A percentile compares a stretch with the other conserved stretches of the same genome.
phyloP scores from a whole-genome alignment of 177 flowering plant species.

The Vitis hybrid region DNA sequence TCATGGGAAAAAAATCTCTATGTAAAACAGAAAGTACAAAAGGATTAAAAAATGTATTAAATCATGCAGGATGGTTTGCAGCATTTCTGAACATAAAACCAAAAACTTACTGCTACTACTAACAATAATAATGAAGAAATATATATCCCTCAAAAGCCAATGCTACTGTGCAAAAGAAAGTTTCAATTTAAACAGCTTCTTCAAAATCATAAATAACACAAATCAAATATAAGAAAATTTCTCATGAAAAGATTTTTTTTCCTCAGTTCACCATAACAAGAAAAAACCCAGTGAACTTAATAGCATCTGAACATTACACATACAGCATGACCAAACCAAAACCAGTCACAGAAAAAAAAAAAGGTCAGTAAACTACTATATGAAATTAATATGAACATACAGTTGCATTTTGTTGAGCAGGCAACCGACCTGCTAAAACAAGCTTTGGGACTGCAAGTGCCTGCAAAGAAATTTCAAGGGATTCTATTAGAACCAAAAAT shows the following conservation, averaged over 20 bases:
- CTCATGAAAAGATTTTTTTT: background rate
- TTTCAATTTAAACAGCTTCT: too few species aligned
- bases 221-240: background rate
- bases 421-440: conserved; percentile 95
- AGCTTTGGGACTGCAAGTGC: conserved; percentile 90
- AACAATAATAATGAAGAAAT: too few species aligned
- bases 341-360: background rate
- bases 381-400: conserved; percentile 46
- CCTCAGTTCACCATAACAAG: too few species aligned
- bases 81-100: too few species aligned
- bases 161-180: too few species aligned
- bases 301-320: too few species aligned
- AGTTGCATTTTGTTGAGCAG: conserved; percentile 98
- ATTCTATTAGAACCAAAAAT: conserved; percentile 8
- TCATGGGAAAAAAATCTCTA: background rate
- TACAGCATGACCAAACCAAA: background rate
- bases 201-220: background rate
- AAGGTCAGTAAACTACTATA: background rate
- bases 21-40: background rate
- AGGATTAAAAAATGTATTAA: background rate
- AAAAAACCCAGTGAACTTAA: too few species aligned
- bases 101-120: too few species aligned
- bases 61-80: background rate
- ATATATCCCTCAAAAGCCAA: too few species aligned
- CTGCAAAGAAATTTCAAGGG: conserved; percentile 35